Evolutionary conservation across 1,284 basidiomycete species (phyloP).

Genomic region (Trametes versicolor): DNA sequence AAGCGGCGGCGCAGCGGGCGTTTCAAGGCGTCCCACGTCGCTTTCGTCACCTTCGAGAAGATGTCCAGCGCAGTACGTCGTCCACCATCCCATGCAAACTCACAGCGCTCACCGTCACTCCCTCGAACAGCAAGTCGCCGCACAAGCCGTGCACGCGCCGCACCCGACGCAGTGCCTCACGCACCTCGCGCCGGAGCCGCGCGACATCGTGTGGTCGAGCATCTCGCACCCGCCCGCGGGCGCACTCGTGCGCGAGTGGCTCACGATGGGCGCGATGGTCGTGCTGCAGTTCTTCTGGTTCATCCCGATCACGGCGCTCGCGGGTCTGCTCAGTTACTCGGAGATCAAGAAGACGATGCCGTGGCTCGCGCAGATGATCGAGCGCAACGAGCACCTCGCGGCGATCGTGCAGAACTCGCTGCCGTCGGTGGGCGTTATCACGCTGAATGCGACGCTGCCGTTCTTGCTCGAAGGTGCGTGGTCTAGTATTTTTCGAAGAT

Average conservation of each 20-base stretch:
- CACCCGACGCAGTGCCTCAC: constrained; percentile 75
- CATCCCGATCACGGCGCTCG: constrained; percentile 87
- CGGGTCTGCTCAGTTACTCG: constrained; percentile 87
- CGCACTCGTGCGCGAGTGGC: constrained; percentile 46
- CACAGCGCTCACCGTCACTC: neutral
- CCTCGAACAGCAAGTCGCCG: constrained; percentile 81
- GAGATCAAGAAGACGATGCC: constrained; percentile 93
- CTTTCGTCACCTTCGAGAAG: constrained; percentile 97
- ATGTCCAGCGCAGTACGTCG: constrained; percentile 87
- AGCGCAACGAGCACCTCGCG: constrained; percentile 80
- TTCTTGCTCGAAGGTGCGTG: constrained; percentile 86
- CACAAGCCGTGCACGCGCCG: constrained; percentile 86
- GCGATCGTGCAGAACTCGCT: constrained; percentile 94
- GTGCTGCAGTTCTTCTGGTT: constrained; percentile 88
- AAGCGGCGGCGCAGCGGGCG: constrained; percentile 70
- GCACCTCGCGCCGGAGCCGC: constrained; percentile 89
- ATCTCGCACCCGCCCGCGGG: constrained; percentile 71
- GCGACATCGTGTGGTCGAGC: constrained; percentile 96
- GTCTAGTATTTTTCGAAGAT: constrained; percentile 15
- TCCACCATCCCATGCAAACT: neutral
- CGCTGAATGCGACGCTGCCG: constrained; percentile 89
- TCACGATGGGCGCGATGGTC: constrained; percentile 59
- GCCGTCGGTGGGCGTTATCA: constrained; percentile 90
- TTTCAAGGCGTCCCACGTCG: constrained; percentile 84
- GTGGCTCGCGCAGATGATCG: constrained; percentile 83